Base-by-base conservation (phyloP, 2,329 filamentous ascomycete species). In the Apiospora marii region DNA sequence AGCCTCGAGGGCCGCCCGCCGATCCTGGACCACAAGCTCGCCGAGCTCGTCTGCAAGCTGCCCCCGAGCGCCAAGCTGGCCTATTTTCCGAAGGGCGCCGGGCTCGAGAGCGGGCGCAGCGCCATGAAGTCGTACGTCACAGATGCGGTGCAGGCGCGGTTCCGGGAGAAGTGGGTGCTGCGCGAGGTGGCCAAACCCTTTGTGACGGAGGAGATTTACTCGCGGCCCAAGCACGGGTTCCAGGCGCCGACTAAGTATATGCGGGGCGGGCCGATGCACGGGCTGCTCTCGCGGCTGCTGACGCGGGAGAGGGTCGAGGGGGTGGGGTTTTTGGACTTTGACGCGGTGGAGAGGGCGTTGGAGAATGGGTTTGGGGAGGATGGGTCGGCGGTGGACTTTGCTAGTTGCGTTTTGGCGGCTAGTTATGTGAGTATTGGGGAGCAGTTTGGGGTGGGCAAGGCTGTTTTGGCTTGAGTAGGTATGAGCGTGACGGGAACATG, bases 171-270 rank as follows among this genome's bases (percentile, higher is more conserved):
- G 41, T 76, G 75, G 75, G 74, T 75, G 24, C 69, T 75, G 71
- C 73, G 75, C 51, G 72, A 76, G 70, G 74, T 72, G 5, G 73
- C 71, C n/a, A 53, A 58, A 19, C 72, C 75, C 4, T 75, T 74
- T 49, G 70, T 76, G 37, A 75, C 75, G 0, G 79, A 85, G 14
- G 87, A 89, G 78, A 76, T 89, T 4, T 89, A 88, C 76, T 77
- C 81, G 41, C 80, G 85, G 14, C 84, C 79, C 73, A 89, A 89
- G 76, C 82, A 86, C 19, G 82, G 85, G 0, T 89, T 85, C 74
- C 76, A 82, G 24, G 87, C 85, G 1, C 87, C 87, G 0, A 37
- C 64, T 16, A 19, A 16, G 24, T 89, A 82, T 74, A 79, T 80
- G 1, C 75, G 76, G 0, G 80, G 81, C 44, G 87, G 87, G 0